Conservation (phyloP, 768 basidiomycete genomes). For the Symmetrospora coprosmae region DNA sequence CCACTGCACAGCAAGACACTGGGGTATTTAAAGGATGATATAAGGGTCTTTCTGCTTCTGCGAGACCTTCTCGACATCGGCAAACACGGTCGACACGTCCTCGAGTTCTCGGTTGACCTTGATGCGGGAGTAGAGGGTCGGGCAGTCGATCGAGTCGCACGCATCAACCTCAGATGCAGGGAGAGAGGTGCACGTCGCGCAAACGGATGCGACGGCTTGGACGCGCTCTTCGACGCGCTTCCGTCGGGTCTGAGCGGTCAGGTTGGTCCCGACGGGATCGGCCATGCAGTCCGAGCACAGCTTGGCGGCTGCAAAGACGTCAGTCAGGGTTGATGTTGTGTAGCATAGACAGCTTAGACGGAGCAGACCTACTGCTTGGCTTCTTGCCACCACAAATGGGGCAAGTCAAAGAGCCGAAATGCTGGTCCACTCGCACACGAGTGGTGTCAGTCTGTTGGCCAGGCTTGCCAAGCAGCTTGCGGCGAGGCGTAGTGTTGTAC, state of each 20-base stretch:
- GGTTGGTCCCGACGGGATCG: constrained; percentile 41
- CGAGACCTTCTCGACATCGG: background rate
- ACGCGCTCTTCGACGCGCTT: constrained; percentile 48
- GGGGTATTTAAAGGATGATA: constrained; percentile 12
- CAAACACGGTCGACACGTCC: background rate
- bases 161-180: constrained; percentile 48
- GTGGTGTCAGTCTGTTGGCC: background rate
- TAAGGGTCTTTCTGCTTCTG: constrained; percentile 4
- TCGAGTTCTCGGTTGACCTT: constrained; percentile 40
- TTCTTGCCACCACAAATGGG: constrained; percentile 10
- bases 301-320: constrained; percentile 16
- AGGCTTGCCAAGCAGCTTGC: constrained; percentile 32
- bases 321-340: background rate
- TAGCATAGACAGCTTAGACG: constrained; percentile 3
- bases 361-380: background rate
- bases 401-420: constrained; percentile 17
- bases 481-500: constrained; percentile 61
- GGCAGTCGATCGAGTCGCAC: constrained; percentile 77
- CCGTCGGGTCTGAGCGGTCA: constrained; percentile 47
- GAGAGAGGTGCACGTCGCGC: constrained; percentile 53
- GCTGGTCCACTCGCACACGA: constrained; percentile 24
- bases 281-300: constrained; percentile 10
- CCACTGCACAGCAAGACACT: no score
- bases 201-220: constrained; percentile 51
- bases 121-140: constrained; percentile 60